These are phyloP conservation scores for Rhizophagus clarus DNA, from an alignment of 192 early-diverging fungal species.

Conservation along the genomic window DNA sequence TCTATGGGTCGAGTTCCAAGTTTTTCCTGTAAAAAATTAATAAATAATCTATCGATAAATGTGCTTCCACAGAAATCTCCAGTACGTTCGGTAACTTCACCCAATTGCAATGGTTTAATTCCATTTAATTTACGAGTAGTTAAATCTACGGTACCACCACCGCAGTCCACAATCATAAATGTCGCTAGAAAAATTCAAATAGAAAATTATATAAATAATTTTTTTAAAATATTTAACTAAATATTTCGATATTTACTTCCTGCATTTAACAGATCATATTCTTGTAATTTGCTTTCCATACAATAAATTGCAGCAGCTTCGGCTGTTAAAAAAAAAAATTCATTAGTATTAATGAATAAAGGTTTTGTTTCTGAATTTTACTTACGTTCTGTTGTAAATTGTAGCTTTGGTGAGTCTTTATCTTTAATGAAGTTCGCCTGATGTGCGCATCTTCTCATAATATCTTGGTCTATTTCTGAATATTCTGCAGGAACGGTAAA, in stretches of 20 bases:
- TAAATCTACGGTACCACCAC: constrained; percentile 49
- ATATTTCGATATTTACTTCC: neutral
- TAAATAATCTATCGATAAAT: constrained; percentile 45
- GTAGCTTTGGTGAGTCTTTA: neutral
- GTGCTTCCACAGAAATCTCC: constrained; percentile 47
- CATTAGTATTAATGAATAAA: too few relatives aligned
- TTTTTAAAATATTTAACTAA: neutral
- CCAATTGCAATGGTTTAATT: constrained; percentile 31
- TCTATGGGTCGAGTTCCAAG: constrained; percentile 40
- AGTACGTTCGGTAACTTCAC: constrained; percentile 30
- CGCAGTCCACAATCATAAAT: constrained; percentile 52
- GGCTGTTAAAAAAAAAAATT: neutral
- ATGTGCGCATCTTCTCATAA: constrained; percentile 54
- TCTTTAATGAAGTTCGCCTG: constrained; percentile 48
- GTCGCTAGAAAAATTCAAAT: neutral
- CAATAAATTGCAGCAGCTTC: neutral
- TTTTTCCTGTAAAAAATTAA: constrained; percentile 47
- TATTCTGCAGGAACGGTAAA: constrained; percentile 11
- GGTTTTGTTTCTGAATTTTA: too few relatives aligned
- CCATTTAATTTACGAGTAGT: constrained; percentile 30
- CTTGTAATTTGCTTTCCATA: neutral
- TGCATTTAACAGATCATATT: neutral
- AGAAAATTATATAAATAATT: neutral
- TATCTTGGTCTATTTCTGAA: constrained; percentile 41
- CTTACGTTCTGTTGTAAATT: constrained; percentile 15